Conservation (phyloP, 139 green algal species). For the Closterium sp. region DNA sequence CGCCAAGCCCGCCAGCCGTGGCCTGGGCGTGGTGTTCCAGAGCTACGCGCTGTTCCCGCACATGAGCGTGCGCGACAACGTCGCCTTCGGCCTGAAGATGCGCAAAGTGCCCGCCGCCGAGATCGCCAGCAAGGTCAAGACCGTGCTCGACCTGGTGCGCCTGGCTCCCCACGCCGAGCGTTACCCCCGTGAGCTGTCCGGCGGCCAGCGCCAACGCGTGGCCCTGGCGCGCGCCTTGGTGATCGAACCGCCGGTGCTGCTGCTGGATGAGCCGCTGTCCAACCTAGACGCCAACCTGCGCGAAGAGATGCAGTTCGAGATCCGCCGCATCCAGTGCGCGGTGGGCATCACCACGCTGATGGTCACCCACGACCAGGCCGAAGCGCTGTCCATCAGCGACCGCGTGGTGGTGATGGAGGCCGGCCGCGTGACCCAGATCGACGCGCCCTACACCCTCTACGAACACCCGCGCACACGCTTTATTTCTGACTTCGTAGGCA, state of each 20-base stretch:
- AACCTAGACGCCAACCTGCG: conserved; percentile 20
- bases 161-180: conserved; percentile 66
- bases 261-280: conserved; percentile 25
- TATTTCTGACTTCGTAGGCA: too few species aligned
- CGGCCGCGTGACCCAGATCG: too few species aligned
- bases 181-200: conserved; percentile 53
- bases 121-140: conserved; percentile 60
- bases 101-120: neutral
- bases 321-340: conserved; percentile 55
- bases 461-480: too few species aligned
- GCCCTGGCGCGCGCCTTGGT: conserved; percentile 17
- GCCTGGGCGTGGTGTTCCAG: conserved; percentile 85
- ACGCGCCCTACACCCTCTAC: too few species aligned
- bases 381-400: too few species aligned
- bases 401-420: too few species aligned
- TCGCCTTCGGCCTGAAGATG: conserved; percentile 69
- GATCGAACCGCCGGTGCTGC: conserved; percentile 15
- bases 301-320: conserved; percentile 63
- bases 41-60: conserved; percentile 90
- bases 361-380: conserved; percentile 74
- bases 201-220: conserved; percentile 31
- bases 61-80: conserved; percentile 86
- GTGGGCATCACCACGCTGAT: conserved; percentile 74
- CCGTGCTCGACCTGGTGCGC: conserved; percentile 80
- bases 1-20: conserved; percentile 37